Evolutionary conservation across 2,329 filamentous ascomycete species (phyloP).

Genomic region (Talaromyces sp.): DNA sequence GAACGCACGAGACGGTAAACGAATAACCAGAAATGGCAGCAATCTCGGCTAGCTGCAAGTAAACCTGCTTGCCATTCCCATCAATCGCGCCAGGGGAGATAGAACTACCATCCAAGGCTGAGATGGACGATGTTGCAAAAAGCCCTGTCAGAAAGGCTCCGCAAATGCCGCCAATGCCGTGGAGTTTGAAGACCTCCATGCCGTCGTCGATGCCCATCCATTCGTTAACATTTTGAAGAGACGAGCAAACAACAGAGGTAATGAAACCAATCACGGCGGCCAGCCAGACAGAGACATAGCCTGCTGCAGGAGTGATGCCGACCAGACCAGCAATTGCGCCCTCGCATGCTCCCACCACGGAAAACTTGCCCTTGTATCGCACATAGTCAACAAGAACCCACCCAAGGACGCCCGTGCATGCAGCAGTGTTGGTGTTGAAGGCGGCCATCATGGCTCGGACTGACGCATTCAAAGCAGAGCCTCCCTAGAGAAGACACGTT

Average conservation of each 20-base stretch:
- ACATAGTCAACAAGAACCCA: conserved; percentile 52
- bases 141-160: conserved; percentile 56
- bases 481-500: conserved; percentile 31
- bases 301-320: conserved; percentile 55
- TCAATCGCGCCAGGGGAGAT: conserved; percentile 47
- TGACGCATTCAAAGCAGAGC: conserved; percentile 49
- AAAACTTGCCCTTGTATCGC: conserved; percentile 48
- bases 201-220: conserved; percentile 54
- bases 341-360: conserved; percentile 52
- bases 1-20: conserved; percentile 48
- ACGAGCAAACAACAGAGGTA: conserved; percentile 48
- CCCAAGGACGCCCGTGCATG: conserved; percentile 49
- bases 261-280: conserved; percentile 54
- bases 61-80: conserved; percentile 52
- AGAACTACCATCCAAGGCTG: conserved; percentile 46
- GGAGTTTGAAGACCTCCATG: conserved; percentile 57
- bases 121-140: conserved; percentile 44
- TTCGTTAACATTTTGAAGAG: conserved; percentile 48
- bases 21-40: conserved; percentile 50
- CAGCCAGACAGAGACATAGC: conserved; percentile 50
- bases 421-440: conserved; percentile 56
- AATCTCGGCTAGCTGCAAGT: conserved; percentile 53
- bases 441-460: conserved; percentile 51
- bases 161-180: conserved; percentile 54
- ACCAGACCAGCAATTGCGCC: conserved; percentile 56